Conservation (phyloP, 2,329 filamentous ascomycete genomes). For the Ceratocystis albifundus region DNA sequence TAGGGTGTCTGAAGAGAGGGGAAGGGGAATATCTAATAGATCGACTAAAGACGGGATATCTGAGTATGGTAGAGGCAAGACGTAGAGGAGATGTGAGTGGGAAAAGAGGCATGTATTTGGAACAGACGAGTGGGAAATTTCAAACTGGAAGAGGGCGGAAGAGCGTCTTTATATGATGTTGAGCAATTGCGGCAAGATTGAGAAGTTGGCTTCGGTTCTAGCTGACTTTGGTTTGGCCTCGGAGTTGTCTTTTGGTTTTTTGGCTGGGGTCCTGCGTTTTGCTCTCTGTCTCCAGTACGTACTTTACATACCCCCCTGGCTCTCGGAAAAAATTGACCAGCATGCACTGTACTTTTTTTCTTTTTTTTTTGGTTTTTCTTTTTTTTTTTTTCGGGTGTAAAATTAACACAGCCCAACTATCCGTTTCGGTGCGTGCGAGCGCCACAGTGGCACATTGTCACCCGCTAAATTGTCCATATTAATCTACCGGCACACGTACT, state of each 20-base stretch:
- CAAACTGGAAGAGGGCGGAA: conserved; percentile 8
- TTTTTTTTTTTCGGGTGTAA: conserved; percentile 15
- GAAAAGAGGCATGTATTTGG: background rate
- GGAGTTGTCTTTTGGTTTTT: background rate
- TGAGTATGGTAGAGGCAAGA: background rate
- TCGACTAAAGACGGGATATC: background rate
- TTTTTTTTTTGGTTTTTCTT: too few species aligned
- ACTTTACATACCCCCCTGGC: background rate
- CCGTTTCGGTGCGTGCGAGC: background rate
- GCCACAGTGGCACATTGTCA: conserved; percentile 22
- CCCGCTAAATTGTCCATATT: background rate
- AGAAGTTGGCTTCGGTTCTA: background rate
- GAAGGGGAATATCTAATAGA: background rate
- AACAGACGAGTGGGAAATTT: background rate
- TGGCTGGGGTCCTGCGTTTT: background rate
- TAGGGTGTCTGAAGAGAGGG: background rate
- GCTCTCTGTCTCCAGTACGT: background rate
- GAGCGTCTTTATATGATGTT: conserved; percentile 20
- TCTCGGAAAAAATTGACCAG: conserved; percentile 20
- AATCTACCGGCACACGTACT: conserved; percentile 7
- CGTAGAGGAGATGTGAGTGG: background rate
- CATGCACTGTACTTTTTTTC: too few species aligned
- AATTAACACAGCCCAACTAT: conserved; percentile 7
- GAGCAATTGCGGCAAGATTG: conserved; percentile 5
- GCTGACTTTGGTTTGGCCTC: background rate